Conservation (phyloP, 768 basidiomycete genomes). For the Boletus patriciae region DNA sequence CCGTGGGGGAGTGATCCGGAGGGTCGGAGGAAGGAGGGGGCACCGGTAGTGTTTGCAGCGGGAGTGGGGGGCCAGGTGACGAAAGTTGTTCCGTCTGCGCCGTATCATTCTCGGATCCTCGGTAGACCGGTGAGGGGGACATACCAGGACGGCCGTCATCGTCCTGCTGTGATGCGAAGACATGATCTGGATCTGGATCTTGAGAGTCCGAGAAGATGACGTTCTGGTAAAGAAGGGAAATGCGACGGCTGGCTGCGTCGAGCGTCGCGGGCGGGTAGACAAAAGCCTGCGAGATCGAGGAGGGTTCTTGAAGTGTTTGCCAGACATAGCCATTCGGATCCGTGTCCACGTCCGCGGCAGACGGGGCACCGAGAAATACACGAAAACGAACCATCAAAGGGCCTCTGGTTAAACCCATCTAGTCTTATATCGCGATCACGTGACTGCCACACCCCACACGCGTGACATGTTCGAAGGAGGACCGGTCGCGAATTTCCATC, state of each 20-base stretch:
- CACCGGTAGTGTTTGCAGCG: constrained; percentile 21
- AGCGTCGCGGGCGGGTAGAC: constrained; percentile 53
- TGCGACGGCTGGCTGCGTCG: constrained; percentile 65
- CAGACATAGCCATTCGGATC: constrained; percentile 44
- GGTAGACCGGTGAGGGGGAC: constrained; percentile 6
- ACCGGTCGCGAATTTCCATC: constrained; percentile 19
- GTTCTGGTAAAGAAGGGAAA: constrained; percentile 70
- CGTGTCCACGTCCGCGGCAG: constrained; percentile 34
- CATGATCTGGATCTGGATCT: constrained; percentile 30
- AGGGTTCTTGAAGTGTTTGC: constrained; percentile 41
- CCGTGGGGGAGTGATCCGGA: constrained; percentile 28
- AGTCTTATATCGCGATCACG: constrained; percentile 26
- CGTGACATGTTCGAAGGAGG: constrained; percentile 30
- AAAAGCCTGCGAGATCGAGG: neutral
- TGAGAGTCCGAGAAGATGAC: constrained; percentile 46
- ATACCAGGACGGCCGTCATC: constrained; percentile 19
- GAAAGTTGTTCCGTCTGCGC: constrained; percentile 47
- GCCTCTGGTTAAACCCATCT: too few relatives aligned
- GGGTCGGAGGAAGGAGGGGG: constrained; percentile 27
- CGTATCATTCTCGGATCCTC: constrained; percentile 6
- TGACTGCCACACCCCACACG: constrained; percentile 15
- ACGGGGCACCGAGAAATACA: constrained; percentile 54
- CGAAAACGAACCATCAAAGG: constrained; percentile 38
- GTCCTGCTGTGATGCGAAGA: constrained; percentile 16
- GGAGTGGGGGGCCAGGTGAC: constrained; percentile 61